A percentile compares a stretch with the other conserved stretches of the same genome.
Evolutionary conservation across 768 basidiomycete genomes (phyloP).

Genomic region (Leccinum arenicola): DNA sequence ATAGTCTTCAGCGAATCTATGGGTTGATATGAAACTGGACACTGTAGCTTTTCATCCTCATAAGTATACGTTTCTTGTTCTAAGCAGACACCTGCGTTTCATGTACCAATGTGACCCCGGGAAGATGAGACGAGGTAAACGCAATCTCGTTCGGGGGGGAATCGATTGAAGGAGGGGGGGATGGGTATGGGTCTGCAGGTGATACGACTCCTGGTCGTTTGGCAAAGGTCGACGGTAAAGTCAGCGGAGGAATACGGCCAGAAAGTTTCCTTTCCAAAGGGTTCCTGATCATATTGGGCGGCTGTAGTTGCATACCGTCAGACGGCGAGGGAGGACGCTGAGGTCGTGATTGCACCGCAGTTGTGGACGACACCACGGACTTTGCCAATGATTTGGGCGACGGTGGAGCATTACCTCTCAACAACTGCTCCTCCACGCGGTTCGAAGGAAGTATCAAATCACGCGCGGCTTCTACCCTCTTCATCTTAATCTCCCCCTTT

Average conservation of each 20-base stretch:
- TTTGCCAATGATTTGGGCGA: conserved; percentile 8
- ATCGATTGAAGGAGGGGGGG: conserved; percentile 40
- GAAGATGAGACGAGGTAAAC: conserved; percentile 7
- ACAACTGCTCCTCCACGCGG: conserved; percentile 53
- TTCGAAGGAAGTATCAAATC: conserved; percentile 70
- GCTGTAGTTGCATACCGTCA: conserved; percentile 2
- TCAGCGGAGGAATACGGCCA: conserved; percentile 17
- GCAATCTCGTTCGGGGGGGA: conserved; percentile 23
- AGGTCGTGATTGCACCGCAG: conserved; percentile 25
- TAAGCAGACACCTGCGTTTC: conserved; percentile 19
- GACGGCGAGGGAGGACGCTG: conserved; percentile 7
- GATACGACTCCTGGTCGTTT: conserved; percentile 25
- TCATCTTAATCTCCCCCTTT: conserved; percentile 85
- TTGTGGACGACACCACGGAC: conserved; percentile 18
- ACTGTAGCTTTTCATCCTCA: conserved; percentile 8
- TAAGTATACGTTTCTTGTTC: conserved; percentile 25
- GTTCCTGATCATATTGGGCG: neutral
- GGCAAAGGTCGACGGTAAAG: conserved; percentile 17
- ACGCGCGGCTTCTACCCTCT: conserved; percentile 69
- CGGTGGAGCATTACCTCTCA: conserved; percentile 39
- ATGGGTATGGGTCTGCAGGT: conserved; percentile 46
- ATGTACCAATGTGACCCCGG: conserved; percentile 3
- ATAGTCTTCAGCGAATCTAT: neutral
- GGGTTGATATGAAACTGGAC: conserved; percentile 1
- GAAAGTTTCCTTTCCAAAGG: conserved; percentile 20